Conservation (phyloP, 1,284 basidiomycete species). For the Ustilago nuda region DNA sequence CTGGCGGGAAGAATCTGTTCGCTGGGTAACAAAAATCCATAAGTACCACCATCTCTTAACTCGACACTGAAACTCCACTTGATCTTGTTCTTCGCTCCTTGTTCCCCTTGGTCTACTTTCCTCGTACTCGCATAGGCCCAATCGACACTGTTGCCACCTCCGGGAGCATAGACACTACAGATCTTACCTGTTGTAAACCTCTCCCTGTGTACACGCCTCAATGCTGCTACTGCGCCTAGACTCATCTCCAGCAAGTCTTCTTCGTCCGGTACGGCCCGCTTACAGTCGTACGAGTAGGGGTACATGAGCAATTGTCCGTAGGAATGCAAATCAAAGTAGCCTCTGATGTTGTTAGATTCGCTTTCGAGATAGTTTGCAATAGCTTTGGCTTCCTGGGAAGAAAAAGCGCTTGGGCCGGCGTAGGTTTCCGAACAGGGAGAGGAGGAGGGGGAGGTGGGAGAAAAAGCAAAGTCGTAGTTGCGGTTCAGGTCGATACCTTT, state of each 20-base stretch:
- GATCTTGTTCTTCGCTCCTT: conserved; percentile 71
- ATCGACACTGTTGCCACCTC: conserved; percentile 74
- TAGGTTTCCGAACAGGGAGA: conserved; percentile 44
- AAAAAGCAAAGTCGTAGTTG: conserved; percentile 75
- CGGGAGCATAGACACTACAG: conserved; percentile 72
- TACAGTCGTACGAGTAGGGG: conserved; percentile 82
- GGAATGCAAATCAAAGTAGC: conserved; percentile 81
- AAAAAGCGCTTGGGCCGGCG: conserved; percentile 70
- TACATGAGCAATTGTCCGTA: conserved; percentile 80
- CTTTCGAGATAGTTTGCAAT: conserved; percentile 76
- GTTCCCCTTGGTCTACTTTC: conserved; percentile 73
- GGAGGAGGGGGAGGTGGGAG: conserved; percentile 75
- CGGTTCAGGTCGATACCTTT: conserved; percentile 79
- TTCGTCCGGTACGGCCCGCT: conserved; percentile 77
- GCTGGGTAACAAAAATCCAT: conserved; percentile 80
- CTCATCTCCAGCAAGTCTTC: conserved; percentile 85
- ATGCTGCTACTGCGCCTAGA: conserved; percentile 77
- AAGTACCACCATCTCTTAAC: conserved; percentile 84
- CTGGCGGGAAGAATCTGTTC: conserved; percentile 80
- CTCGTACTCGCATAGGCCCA: conserved; percentile 73
- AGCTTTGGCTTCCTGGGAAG: conserved; percentile 80
- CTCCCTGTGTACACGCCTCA: conserved; percentile 75
- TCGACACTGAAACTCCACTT: conserved; percentile 83
- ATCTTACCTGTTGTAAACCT: conserved; percentile 76
- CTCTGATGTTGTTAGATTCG: conserved; percentile 72